Evolutionary conservation across 441 rosid species (phyloP), one percentile per base, ranked within the genome.

Genomic region (Viola pubescens): DNA sequence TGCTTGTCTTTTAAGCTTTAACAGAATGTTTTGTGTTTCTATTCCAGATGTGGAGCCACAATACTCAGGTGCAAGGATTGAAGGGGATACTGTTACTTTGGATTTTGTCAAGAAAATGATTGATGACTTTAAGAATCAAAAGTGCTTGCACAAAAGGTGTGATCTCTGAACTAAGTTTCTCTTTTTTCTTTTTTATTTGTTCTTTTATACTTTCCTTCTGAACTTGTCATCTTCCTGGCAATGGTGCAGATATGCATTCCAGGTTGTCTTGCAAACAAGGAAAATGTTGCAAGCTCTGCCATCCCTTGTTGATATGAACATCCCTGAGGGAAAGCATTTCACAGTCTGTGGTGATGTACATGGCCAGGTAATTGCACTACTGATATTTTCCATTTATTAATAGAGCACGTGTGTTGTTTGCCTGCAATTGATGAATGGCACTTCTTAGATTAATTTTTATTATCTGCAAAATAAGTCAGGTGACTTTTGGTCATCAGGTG

Each of bases 261-360:
- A 94, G 71, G 83, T 94, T 56, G 96, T 94, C 65, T 81, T 90
- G 62, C 96, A 94, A 77, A 82, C 75, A 48, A 83, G 96, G 74
- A 82, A 90, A 61, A 88, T 86, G 78, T 75, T 90, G 74, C 79
- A 37, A 71, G 77, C 77, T 48, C 69, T 81, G 71, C 94, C 99
- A 49, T 90, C 96, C 43, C 88, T 94, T 69, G 86, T 90, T 69
- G 94, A 90, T 75, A 78, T 94, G 67, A 71, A 34, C 61, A 80
- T 90, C 61, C 88, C 91, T 39, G 70, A 77, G 58, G 86, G 90
- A 62, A 82, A 76, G 43, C 90, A 80, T 76, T 82, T 90, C 66
- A 90, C 95, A 0, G 95, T 94, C 58, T 94, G 99, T 59, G 99
- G 99, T 77, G 99, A 94, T 71, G 95, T 94, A 52, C 99, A 94